phyloP scores from a whole-genome alignment of 164 flowering plant species.

The Kingdonia uniflora region DNA sequence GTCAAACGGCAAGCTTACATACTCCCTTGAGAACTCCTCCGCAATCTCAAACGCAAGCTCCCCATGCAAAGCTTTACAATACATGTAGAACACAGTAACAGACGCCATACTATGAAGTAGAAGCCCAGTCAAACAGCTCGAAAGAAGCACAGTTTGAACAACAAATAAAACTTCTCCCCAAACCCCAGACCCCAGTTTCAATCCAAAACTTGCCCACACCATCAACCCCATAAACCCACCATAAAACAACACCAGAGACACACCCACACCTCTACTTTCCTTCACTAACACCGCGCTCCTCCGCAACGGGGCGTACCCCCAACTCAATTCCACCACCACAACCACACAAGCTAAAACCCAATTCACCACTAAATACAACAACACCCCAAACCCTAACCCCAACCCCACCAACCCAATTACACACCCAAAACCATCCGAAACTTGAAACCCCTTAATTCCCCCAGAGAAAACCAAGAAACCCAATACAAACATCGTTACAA shows the following conservation, averaged over 20 bases:
- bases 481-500: constrained; percentile 4
- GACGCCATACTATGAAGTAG: constrained; percentile 39
- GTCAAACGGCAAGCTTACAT: constrained; percentile 63
- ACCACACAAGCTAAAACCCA: constrained; percentile 35
- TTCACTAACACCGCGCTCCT: constrained; percentile 36
- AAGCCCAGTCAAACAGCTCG: constrained; percentile 21
- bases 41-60: constrained; percentile 65
- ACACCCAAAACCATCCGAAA: not conserved
- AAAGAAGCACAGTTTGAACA: constrained; percentile 26
- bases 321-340: constrained; percentile 41
- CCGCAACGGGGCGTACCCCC: constrained; percentile 49
- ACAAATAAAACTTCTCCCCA: constrained; percentile 26
- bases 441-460: constrained; percentile 10
- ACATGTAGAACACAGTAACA: constrained; percentile 50
- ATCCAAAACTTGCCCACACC: constrained; percentile 11
- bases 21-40: constrained; percentile 60
- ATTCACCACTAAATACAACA: constrained; percentile 24
- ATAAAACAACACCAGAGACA: constrained; percentile 27
- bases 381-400: constrained; percentile 4
- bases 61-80: constrained; percentile 61
- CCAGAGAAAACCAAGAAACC: constrained; percentile 7
- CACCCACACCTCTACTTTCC: constrained; percentile 34
- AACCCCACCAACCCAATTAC: constrained; percentile 4
- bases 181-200: constrained; percentile 3
- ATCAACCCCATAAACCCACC: constrained; percentile 16